Percentiles rank a stretch among this genome's conserved stretches.
Conservation (phyloP, 2,329 filamentous ascomycete species). For the Cordyceps cicadae region DNA sequence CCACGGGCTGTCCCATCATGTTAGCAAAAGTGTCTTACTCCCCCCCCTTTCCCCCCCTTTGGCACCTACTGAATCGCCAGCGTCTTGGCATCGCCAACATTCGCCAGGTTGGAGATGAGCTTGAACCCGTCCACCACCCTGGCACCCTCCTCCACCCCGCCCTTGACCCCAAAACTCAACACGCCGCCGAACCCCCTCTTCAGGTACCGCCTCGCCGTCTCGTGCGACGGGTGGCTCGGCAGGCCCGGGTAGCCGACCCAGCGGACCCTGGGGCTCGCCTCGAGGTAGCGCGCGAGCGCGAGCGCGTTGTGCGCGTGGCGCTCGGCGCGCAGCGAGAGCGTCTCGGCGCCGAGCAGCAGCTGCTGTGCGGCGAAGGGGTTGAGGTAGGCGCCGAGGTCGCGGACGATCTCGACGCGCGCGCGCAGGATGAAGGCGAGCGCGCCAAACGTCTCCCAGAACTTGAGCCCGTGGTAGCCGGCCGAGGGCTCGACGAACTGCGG, state of each 20-base stretch:
- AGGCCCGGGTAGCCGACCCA: constrained; percentile 96
- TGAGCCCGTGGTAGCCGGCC: constrained; percentile 84
- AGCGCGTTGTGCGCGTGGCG: constrained; percentile 79
- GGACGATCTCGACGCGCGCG: constrained; percentile 79
- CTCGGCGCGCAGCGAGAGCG: constrained; percentile 77
- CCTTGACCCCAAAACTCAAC: constrained; percentile 87
- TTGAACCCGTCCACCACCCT: constrained; percentile 91
- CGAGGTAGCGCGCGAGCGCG: constrained; percentile 71
- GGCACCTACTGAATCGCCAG: constrained; percentile 70
- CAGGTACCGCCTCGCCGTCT: constrained; percentile 78
- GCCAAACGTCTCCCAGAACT: constrained; percentile 91
- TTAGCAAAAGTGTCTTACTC: constrained; percentile 2
- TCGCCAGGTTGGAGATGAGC: constrained; percentile 90
- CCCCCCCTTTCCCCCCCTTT: too few species aligned
- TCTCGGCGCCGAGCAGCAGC: constrained; percentile 81
- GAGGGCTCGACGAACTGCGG: constrained; percentile 86
- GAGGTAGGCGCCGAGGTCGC: constrained; percentile 73
- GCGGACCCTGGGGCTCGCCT: constrained; percentile 71
- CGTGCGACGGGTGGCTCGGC: constrained; percentile 71
- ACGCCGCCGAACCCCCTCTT: constrained; percentile 81
- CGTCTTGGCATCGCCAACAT: constrained; percentile 93
- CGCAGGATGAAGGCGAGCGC: constrained; percentile 74
- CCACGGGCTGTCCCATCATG: constrained; percentile 52
- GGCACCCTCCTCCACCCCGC: constrained; percentile 72
- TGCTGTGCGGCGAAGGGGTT: constrained; percentile 93